These are phyloP conservation scores for Nakazawaea wickerhamii DNA, from an alignment of 805 yeast genomes.

Conservation along the genomic window DNA sequence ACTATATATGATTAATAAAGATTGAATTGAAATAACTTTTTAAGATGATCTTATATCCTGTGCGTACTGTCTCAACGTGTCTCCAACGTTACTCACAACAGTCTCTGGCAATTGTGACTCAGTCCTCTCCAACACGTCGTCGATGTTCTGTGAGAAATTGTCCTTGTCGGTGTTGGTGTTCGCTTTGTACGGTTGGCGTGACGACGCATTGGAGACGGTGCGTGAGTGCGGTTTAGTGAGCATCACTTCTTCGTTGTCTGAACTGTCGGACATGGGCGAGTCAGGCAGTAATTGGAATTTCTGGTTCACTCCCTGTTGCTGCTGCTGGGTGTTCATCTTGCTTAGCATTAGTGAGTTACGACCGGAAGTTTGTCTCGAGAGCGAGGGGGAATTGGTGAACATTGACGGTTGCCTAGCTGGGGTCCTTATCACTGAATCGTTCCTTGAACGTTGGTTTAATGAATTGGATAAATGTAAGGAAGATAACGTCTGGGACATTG, in stretches of 20 bases:
- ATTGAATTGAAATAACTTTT: background rate
- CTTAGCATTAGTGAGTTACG: slow-evolving; percentile 2
- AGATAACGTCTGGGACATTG: slow-evolving; percentile 38
- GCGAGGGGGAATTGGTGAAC: slow-evolving; percentile 8
- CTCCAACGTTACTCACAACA: slow-evolving; percentile 30
- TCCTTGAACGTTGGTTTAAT: slow-evolving; percentile 19
- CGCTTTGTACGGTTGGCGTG: background rate
- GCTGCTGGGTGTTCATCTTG: slow-evolving; percentile 4
- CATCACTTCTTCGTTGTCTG: slow-evolving; percentile 11
- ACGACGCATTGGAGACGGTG: slow-evolving; percentile 2
- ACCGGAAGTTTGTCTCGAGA: slow-evolving; percentile 9
- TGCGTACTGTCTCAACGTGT: slow-evolving; percentile 25
- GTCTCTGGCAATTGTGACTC: slow-evolving; percentile 8
- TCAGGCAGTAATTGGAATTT: slow-evolving; percentile 12
- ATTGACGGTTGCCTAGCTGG: slow-evolving; percentile 7
- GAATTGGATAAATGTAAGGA: slow-evolving; percentile 20
- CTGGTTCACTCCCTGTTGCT: background rate
- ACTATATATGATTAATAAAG: too few relatives aligned
- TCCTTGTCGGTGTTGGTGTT: background rate
- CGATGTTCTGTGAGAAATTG: slow-evolving; percentile 5
- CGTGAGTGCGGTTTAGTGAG: background rate
- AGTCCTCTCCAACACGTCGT: slow-evolving; percentile 9
- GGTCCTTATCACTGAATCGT: slow-evolving; percentile 13
- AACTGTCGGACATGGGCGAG: slow-evolving; percentile 11
- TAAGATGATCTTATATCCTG: slow-evolving; percentile 21